Base-by-base conservation (phyloP, 2,329 filamentous ascomycete species). In the Ascochyta viciae-villosae region DNA sequence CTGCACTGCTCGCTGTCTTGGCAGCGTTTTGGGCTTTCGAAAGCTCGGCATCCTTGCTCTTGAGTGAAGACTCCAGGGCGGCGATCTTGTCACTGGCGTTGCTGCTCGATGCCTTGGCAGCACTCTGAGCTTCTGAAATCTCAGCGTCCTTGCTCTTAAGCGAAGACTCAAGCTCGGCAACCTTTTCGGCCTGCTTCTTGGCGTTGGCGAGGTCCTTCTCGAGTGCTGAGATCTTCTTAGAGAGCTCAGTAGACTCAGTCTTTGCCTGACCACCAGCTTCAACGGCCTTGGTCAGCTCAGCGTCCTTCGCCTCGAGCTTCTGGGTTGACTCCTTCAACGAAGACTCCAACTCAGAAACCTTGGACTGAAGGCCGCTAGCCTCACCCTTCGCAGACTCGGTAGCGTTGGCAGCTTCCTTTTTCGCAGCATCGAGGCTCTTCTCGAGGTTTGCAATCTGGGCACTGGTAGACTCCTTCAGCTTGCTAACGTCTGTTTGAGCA, bases 211-310 rank as follows among this genome's bases (percentile, higher is more conserved):
- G 50, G 40, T 26, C 51, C 54, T 54, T 58, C 39, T 64, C 60
- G 16, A 64, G 60, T 22, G 61, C 34, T 9, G 48, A 27, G 13
- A 51, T 23, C 56, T 62, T 61, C 23, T 12, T 48, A 26, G 51
- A 35, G 23, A 56, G 41, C 24, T 52, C 51, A 19, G 27, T 50
- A 13, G 48, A 26, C 24, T 49, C 27, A 23, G 93, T 96, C 44
- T 56, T 52, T 13, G 53, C 43, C 16, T 22, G 24, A 23, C 54
- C 38, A 29, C 50, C 52, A 53, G 51, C 58, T 38, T 47, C 51
- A 35, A 46, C 43, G 2, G 66, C 60, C 43, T 67, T 61, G 10
- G 64, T 49, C 24, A 71, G 65, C 48, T 72, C 65, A 23, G 59
- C 54, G 8, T 68, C 61, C 51, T 64, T 64, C 8, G 61, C 61